Conservation (phyloP, 352 stramenopile genomes). For the Achlya hypogyna region DNA sequence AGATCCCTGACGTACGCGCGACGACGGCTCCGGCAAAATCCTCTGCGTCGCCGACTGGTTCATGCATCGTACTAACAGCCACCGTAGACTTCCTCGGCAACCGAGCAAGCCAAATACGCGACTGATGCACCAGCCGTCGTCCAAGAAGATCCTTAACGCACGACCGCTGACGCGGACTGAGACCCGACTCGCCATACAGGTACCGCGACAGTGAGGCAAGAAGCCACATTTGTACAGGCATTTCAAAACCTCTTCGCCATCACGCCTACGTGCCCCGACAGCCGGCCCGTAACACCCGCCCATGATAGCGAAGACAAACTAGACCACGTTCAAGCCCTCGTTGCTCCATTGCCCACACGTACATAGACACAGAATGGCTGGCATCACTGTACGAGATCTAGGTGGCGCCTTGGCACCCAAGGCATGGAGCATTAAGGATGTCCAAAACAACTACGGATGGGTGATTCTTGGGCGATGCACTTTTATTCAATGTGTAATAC, state of each 20-base stretch:
- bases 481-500: neutral
- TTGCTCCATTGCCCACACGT: no score
- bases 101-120: neutral
- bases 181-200: neutral
- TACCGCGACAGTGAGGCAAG: no score
- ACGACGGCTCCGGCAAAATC: neutral
- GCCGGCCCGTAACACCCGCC: no score
- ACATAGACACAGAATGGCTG: no score
- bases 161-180: neutral
- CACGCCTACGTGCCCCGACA: no score
- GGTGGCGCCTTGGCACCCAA: neutral
- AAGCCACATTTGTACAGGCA: no score
- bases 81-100: neutral
- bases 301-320: no score
- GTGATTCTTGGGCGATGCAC: neutral
- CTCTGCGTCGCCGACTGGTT: neutral
- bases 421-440: conserved; percentile 17
- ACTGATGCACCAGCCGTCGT: neutral
- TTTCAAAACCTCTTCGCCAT: no score
- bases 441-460: conserved; percentile 20
- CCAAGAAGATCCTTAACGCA: neutral
- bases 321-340: no score
- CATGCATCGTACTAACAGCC: neutral
- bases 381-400: no score
- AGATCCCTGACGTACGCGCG: neutral